Evolutionary conservation across 768 basidiomycete species (phyloP).

Genomic region (Suillus variegatus): DNA sequence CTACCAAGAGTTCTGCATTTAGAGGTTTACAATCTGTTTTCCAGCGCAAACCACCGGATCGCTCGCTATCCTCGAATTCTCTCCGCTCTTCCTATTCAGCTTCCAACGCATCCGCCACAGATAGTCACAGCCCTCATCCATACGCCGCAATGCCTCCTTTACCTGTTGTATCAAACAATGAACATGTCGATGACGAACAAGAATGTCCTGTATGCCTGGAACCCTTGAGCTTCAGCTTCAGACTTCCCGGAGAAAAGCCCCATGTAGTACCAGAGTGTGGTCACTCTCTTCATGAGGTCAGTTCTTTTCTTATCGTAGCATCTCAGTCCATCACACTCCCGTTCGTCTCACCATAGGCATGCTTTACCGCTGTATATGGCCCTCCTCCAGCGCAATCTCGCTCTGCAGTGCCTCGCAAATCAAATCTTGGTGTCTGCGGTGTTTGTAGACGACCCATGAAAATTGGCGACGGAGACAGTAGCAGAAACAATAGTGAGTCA

Average conservation of each 20-base stretch:
- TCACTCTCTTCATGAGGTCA: constrained; percentile 93
- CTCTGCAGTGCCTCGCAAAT: constrained; percentile 60
- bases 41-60: constrained; percentile 39
- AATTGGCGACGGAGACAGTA: constrained; percentile 82
- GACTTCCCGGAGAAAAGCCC: constrained; percentile 94
- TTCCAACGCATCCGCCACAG: constrained; percentile 40
- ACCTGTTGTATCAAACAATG: constrained; percentile 71
- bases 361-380: constrained; percentile 96
- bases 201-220: constrained; percentile 98
- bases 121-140: constrained; percentile 46
- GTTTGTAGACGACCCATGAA: constrained; percentile 98
- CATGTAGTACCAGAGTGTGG: constrained; percentile 98
- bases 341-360: constrained; percentile 59
- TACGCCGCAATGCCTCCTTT: constrained; percentile 63
- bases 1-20: constrained; percentile 34
- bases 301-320: constrained; percentile 15
- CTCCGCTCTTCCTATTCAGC: constrained; percentile 46
- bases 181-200: constrained; percentile 72
- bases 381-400: constrained; percentile 66
- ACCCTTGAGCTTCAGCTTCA: constrained; percentile 88
- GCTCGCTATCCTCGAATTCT: constrained; percentile 50
- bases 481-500: constrained; percentile 81
- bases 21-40: constrained; percentile 56
- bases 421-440: constrained; percentile 92
- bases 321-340: not conserved